Percentiles rank a stretch among this genome's conserved stretches.
Evolutionary conservation across 768 basidiomycete species (phyloP).

Genomic region (Kwoniella sp.): DNA sequence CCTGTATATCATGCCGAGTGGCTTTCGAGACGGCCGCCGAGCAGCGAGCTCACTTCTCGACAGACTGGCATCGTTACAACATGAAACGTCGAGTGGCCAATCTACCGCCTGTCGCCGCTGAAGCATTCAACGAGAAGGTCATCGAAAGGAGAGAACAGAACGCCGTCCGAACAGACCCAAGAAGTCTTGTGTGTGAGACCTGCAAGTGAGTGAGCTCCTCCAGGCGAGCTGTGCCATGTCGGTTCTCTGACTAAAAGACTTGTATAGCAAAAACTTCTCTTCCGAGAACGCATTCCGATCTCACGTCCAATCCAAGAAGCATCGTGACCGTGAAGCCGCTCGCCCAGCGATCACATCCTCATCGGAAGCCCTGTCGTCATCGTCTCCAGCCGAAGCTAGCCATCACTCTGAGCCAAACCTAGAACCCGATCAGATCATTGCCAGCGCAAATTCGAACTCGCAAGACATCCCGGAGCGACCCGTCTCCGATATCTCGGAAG

Average conservation of each 20-base stretch:
- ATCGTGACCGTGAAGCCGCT: conserved; percentile 70
- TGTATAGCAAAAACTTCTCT: conserved; percentile 77
- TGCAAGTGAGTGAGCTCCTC: conserved; percentile 69
- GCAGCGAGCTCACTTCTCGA: conserved; percentile 85
- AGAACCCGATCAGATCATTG: neutral
- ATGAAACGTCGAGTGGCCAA: conserved; percentile 93
- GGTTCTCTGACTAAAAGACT: neutral
- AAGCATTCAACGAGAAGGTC: conserved; percentile 84
- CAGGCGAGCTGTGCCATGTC: conserved; percentile 5
- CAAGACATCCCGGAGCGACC: neutral
- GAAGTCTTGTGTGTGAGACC: conserved; percentile 67
- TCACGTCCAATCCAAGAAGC: conserved; percentile 85
- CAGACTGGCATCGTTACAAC: conserved; percentile 96
- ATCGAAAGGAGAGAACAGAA: conserved; percentile 76
- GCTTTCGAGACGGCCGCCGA: conserved; percentile 80
- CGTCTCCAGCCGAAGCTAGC: neutral
- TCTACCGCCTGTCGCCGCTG: conserved; percentile 77
- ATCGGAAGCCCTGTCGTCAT: neutral
- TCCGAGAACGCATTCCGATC: conserved; percentile 86
- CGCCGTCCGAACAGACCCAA: conserved; percentile 66
- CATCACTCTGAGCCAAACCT: neutral
- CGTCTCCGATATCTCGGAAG: neutral
- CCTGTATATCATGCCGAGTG: conserved; percentile 88
- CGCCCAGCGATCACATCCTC: conserved; percentile 35
- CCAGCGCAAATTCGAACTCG: neutral